Conservation (phyloP, 495 filamentous ascomycete species). For the Cercophora newfieldiana region DNA sequence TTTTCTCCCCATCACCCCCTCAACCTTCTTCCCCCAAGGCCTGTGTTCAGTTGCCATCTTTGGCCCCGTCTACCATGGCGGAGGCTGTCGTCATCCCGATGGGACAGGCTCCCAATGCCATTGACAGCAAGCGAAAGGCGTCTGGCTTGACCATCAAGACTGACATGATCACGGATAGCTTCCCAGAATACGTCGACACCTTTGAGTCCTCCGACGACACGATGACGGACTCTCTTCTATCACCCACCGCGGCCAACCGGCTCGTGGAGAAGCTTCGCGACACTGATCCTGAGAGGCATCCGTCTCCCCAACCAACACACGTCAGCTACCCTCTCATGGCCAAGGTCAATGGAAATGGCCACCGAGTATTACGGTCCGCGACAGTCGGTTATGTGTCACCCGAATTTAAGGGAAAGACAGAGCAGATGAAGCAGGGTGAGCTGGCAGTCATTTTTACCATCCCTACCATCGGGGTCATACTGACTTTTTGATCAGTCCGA, state of each 20-base stretch:
- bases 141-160: conserved; percentile 45
- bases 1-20: neutral
- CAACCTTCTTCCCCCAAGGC: neutral
- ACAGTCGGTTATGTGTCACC: conserved; percentile 96
- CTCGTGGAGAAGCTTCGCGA: conserved; percentile 36
- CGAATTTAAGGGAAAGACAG: conserved; percentile 88
- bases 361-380: conserved; percentile 75
- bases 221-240: conserved; percentile 30
- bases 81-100: conserved; percentile 20
- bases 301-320: conserved; percentile 91
- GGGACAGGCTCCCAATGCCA: conserved; percentile 13
- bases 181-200: conserved; percentile 40
- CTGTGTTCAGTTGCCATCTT: neutral
- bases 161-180: conserved; percentile 45
- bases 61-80: conserved; percentile 26
- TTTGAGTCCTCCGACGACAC: conserved; percentile 40
- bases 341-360: conserved; percentile 55
- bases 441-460: neutral
- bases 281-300: conserved; percentile 47
- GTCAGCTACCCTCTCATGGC: conserved; percentile 70
- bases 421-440: conserved; percentile 89
- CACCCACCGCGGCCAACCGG: conserved; percentile 32
- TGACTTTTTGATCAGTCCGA: conserved; percentile 42
- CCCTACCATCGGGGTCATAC: neutral
- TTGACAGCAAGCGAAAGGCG: conserved; percentile 28